These are phyloP conservation scores for Calamus simplicifolius DNA, from an alignment of 176 grass and related monocot genomes.

Conservation along the genomic window DNA sequence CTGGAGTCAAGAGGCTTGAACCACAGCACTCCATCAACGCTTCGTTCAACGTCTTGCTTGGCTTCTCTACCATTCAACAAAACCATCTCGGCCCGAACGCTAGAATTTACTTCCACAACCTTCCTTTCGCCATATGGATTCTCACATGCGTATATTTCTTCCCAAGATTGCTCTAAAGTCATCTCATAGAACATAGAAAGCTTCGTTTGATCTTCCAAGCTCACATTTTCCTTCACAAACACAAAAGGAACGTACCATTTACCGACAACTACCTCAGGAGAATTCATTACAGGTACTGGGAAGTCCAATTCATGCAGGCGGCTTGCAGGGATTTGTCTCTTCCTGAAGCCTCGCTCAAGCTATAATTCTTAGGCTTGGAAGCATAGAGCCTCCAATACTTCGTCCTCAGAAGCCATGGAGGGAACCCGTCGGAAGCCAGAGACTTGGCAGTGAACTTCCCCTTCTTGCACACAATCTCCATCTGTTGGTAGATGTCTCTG, in stretches of 20 bases:
- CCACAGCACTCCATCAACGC: conserved; percentile 43
- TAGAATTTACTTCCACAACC: conserved; percentile 9
- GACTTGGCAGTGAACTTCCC: conserved; percentile 48
- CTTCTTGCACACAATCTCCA: conserved; percentile 35
- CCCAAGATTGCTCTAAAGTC: conserved; percentile 42
- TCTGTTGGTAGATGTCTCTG: conserved; percentile 54
- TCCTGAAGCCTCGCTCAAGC: conserved; percentile 28
- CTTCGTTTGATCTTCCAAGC: conserved; percentile 28
- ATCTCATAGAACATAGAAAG: conserved; percentile 40
- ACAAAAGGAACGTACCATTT: conserved; percentile 56
- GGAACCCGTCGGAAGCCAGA: conserved; percentile 32
- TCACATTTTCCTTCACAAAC: conserved; percentile 25
- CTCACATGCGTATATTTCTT: conserved; percentile 3
- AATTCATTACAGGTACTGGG: not conserved
- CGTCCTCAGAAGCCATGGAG: conserved; percentile 26
- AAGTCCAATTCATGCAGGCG: not conserved
- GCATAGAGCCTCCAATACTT: conserved; percentile 34
- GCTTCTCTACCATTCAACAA: conserved; percentile 13
- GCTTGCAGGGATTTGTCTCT: conserved; percentile 18
- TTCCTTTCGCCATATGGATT: not conserved
- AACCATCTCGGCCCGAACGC: conserved; percentile 14
- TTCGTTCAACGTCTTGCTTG: not conserved
- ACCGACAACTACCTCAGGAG: conserved; percentile 4
- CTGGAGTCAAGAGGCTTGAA: conserved; percentile 21
- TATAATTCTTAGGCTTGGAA: conserved; percentile 13